These are phyloP conservation scores for Lichtheimia ramosa DNA, from an alignment of 371 early-diverging fungal genomes.

Conservation along the genomic window DNA sequence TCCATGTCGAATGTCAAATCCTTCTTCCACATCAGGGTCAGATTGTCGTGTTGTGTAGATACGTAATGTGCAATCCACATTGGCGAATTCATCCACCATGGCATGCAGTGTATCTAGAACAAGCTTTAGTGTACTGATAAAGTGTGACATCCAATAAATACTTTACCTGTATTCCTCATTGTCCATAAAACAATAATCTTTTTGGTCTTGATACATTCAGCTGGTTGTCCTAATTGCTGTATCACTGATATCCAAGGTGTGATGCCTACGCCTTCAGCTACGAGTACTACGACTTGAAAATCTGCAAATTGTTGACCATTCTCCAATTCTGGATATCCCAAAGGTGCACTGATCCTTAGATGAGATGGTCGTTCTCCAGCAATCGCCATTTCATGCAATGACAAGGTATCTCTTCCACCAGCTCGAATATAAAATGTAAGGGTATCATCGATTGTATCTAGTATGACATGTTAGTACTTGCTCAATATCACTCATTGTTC, in stretches of 20 bases:
- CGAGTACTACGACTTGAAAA: conserved; percentile 27
- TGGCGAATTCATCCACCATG: conserved; percentile 2
- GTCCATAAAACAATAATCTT: conserved; percentile 24
- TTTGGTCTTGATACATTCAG: conserved; percentile 18
- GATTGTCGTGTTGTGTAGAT: conserved; percentile 10
- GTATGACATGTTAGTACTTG: background rate
- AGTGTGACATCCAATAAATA: background rate
- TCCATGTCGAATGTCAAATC: conserved; percentile 6
- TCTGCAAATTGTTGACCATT: conserved; percentile 24
- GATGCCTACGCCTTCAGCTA: conserved; percentile 45
- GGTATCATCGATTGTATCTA: conserved; percentile 2
- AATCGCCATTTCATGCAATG: conserved; percentile 11
- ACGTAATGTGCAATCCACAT: conserved; percentile 1
- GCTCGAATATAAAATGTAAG: conserved; percentile 35
- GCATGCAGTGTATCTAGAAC: conserved; percentile 9
- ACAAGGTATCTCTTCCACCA: conserved; percentile 20
- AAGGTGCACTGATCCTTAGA: conserved; percentile 28
- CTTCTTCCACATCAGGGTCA: background rate
- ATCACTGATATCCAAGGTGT: conserved; percentile 45
- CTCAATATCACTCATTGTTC: too few relatives aligned
- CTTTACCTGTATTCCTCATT: conserved; percentile 25
- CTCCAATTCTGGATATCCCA: conserved; percentile 22
- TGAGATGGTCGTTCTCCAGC: background rate
- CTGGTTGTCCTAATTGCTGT: conserved; percentile 19
- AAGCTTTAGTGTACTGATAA: background rate